These are phyloP conservation scores for Conticribra guillardii DNA, from an alignment of 108 stramenopile species.

Conservation along the genomic window DNA sequence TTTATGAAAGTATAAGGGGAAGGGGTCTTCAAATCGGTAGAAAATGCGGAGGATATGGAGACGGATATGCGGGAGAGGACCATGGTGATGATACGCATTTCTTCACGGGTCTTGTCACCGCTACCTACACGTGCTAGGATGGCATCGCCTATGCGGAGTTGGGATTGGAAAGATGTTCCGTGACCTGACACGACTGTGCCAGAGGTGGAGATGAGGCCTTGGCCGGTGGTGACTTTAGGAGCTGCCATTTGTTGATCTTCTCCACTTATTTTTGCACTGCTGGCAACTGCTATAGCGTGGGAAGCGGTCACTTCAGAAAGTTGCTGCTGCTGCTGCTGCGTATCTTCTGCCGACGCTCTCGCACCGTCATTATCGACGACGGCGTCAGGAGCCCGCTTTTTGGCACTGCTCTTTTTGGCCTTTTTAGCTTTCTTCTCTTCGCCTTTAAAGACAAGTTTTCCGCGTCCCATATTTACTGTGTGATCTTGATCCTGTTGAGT, in stretches of 20 bases:
- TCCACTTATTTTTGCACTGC: not conserved
- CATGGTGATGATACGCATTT: conserved; percentile 85
- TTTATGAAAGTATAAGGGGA: conserved; percentile 60
- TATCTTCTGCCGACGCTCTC: not conserved
- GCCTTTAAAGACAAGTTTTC: conserved; percentile 84
- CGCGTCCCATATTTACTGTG: conserved; percentile 55
- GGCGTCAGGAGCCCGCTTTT: not conserved
- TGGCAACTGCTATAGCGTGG: not conserved
- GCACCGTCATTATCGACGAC: too few species aligned
- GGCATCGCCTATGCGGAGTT: conserved; percentile 75
- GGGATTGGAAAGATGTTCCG: conserved; percentile 61
- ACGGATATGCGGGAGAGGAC: conserved; percentile 66
- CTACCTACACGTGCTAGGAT: conserved; percentile 37
- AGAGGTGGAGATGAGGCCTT: conserved; percentile 74
- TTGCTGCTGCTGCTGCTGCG: not conserved
- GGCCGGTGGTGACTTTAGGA: conserved; percentile 58
- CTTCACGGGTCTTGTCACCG: conserved; percentile 28
- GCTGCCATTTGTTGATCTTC: conserved; percentile 1
- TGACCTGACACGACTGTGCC: conserved; percentile 80
- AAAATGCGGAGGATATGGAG: conserved; percentile 70
- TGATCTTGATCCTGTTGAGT: too few species aligned
- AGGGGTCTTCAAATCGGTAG: conserved; percentile 54
- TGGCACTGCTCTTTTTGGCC: conserved; percentile 25
- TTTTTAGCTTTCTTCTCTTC: conserved; percentile 67
- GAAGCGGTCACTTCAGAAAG: not conserved